phyloP scores from a whole-genome alignment of 2,329 filamentous ascomycete genomes.

The Calonectria pteridis region DNA sequence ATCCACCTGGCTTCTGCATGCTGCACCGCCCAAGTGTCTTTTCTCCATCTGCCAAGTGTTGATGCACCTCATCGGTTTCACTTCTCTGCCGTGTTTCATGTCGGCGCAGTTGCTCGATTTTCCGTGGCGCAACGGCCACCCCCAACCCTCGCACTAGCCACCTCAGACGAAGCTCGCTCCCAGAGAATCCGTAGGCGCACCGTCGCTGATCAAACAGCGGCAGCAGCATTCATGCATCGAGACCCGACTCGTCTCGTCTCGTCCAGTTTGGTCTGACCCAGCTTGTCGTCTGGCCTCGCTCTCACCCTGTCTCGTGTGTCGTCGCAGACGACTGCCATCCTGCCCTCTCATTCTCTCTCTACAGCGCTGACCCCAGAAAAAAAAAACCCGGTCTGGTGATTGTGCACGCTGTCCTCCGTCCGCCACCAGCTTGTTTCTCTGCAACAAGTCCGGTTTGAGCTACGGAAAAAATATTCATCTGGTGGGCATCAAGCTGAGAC shows the following conservation, averaged over 20 bases:
- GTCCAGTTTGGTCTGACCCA: conserved; percentile 8
- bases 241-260: conserved; percentile 21
- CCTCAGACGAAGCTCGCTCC: conserved; percentile 8
- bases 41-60: background rate
- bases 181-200: background rate
- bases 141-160: background rate
- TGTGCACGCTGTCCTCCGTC: background rate
- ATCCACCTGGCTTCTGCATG: background rate
- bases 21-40: background rate
- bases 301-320: conserved; percentile 6
- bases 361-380: background rate
- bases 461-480: background rate
- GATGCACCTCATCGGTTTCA: conserved; percentile 17
- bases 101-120: background rate
- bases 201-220: background rate
- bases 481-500: background rate
- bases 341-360: too few species aligned
- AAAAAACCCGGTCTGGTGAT: background rate
- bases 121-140: conserved; percentile 2
- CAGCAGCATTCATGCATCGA: conserved; percentile 7
- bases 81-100: conserved; percentile 7
- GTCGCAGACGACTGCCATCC: conserved; percentile 11
- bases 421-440: conserved; percentile 1
- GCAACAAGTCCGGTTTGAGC: background rate
- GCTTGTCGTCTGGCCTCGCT: background rate